phyloP scores from a whole-genome alignment of 2,329 filamentous ascomycete genomes.

The Alternaria alternata region DNA sequence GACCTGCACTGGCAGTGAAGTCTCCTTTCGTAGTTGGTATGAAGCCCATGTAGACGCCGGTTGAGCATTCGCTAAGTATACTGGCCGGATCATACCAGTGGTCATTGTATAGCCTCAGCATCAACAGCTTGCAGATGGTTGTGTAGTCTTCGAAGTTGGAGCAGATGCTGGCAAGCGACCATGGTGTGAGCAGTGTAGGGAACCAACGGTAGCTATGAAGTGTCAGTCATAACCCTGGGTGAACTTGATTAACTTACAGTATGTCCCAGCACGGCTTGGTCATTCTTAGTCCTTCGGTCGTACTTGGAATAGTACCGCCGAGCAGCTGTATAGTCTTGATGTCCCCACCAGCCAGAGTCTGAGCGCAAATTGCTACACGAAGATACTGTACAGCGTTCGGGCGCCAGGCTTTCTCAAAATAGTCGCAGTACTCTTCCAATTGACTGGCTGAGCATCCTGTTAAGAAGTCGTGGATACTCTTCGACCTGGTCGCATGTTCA shows the following conservation, averaged over 20 bases:
- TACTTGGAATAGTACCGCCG: conserved; percentile 37
- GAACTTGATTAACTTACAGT: conserved; percentile 25
- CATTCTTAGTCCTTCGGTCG: conserved; percentile 33
- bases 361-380: conserved; percentile 38
- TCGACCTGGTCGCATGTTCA: conserved; percentile 33
- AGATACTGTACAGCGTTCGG: conserved; percentile 41
- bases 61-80: conserved; percentile 31
- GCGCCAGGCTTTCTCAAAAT: conserved; percentile 42
- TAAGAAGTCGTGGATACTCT: conserved; percentile 35
- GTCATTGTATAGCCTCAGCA: conserved; percentile 36
- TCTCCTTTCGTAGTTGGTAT: conserved; percentile 36
- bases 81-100: conserved; percentile 35
- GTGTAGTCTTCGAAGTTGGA: conserved; percentile 43
- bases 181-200: conserved; percentile 33
- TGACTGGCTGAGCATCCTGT: conserved; percentile 35
- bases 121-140: conserved; percentile 37
- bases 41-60: conserved; percentile 38
- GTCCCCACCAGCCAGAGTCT: conserved; percentile 35
- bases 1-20: conserved; percentile 2
- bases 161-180: conserved; percentile 39
- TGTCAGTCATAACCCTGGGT: too few relatives aligned
- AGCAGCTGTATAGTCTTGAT: conserved; percentile 35
- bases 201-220: conserved; percentile 33
- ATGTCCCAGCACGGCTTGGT: conserved; percentile 44
- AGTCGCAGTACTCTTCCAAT: conserved; percentile 40